Percentiles rank a stretch among this genome's conserved stretches.
Evolutionary conservation across 495 filamentous ascomycete species (phyloP).

Genomic region (Aspergillus nanangensis): DNA sequence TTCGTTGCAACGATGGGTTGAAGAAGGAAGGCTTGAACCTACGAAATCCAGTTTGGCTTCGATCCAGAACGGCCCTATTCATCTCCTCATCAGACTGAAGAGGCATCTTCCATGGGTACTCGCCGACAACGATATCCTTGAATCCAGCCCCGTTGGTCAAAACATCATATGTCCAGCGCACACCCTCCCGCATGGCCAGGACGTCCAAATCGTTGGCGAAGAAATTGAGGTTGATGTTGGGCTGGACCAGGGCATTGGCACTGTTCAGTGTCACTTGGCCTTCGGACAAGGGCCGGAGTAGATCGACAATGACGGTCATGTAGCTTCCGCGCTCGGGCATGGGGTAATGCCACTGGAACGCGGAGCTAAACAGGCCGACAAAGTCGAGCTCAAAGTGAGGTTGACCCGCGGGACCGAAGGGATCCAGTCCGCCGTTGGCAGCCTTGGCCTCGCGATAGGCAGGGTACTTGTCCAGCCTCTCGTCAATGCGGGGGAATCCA

Average conservation of each 20-base stretch:
- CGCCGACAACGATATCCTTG: slow-evolving; percentile 49
- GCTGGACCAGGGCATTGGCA: slow-evolving; percentile 44
- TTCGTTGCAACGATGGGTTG: not conserved
- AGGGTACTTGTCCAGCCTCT: slow-evolving; percentile 40
- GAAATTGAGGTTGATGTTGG: slow-evolving; percentile 59
- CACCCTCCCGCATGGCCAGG: slow-evolving; percentile 52
- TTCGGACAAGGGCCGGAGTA: slow-evolving; percentile 51
- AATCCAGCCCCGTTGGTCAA: slow-evolving; percentile 51
- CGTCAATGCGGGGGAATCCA: slow-evolving; percentile 53
- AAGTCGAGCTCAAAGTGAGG: slow-evolving; percentile 66
- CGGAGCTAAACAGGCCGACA: slow-evolving; percentile 53
- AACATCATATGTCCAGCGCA: slow-evolving; percentile 52
- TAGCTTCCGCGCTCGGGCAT: slow-evolving; percentile 42
- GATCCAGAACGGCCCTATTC: slow-evolving; percentile 50
- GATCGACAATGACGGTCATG: slow-evolving; percentile 57
- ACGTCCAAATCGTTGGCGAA: slow-evolving; percentile 53
- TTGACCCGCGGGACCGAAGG: slow-evolving; percentile 55
- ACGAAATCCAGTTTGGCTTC: slow-evolving; percentile 57
- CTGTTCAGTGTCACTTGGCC: slow-evolving; percentile 50
- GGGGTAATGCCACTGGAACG: slow-evolving; percentile 63
- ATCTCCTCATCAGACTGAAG: slow-evolving; percentile 50
- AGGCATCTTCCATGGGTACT: slow-evolving; percentile 61
- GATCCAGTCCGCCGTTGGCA: slow-evolving; percentile 48
- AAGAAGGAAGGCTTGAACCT: slow-evolving; percentile 3
- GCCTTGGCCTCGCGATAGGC: slow-evolving; percentile 47